Evolutionary conservation across 2,329 filamentous ascomycete species (phyloP).

Genomic region (Zymoseptoria ardabiliae): DNA sequence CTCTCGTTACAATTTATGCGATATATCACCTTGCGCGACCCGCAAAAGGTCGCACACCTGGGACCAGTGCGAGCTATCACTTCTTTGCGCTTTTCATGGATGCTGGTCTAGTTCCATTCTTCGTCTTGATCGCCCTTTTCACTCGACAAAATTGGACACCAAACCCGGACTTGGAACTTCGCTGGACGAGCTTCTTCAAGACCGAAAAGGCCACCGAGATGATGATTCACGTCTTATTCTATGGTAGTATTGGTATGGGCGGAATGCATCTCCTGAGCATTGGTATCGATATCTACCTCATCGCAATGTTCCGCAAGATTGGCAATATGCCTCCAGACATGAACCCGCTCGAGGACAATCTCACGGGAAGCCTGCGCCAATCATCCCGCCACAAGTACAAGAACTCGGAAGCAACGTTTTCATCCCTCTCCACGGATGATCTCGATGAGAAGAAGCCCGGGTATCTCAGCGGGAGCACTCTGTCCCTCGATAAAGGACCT

Average conservation of each 20-base stretch:
- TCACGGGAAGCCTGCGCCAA: conserved; percentile 57
- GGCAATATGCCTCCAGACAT: conserved; percentile 78
- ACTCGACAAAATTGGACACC: conserved; percentile 45
- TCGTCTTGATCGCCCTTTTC: conserved; percentile 52
- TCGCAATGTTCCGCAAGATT: conserved; percentile 74
- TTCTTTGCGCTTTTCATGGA: conserved; percentile 74
- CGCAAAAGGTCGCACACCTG: conserved; percentile 63
- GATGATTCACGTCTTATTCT: conserved; percentile 56
- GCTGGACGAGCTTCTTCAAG: conserved; percentile 65
- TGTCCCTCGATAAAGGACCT: conserved; percentile 35
- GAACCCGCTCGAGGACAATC: conserved; percentile 83
- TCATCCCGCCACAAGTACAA: conserved; percentile 65
- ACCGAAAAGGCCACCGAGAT: conserved; percentile 52
- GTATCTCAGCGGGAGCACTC: conserved; percentile 39
- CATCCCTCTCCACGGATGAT: conserved; percentile 20
- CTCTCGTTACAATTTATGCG: conserved; percentile 64
- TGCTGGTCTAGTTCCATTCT: conserved; percentile 56
- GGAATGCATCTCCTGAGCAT: conserved; percentile 66
- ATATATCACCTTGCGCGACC: conserved; percentile 72
- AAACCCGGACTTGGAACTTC: conserved; percentile 37
- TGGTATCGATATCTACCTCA: conserved; percentile 65
- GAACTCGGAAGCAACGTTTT: conserved; percentile 46
- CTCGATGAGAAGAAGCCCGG: conserved; percentile 54
- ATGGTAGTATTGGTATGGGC: conserved; percentile 56
- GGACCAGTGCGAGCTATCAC: conserved; percentile 81